Percentiles rank a stretch among this genome's conserved stretches.
Evolutionary conservation across 371 early-diverging fungal species (phyloP).

Genomic region (Apophysomyces trapeziformis): DNA sequence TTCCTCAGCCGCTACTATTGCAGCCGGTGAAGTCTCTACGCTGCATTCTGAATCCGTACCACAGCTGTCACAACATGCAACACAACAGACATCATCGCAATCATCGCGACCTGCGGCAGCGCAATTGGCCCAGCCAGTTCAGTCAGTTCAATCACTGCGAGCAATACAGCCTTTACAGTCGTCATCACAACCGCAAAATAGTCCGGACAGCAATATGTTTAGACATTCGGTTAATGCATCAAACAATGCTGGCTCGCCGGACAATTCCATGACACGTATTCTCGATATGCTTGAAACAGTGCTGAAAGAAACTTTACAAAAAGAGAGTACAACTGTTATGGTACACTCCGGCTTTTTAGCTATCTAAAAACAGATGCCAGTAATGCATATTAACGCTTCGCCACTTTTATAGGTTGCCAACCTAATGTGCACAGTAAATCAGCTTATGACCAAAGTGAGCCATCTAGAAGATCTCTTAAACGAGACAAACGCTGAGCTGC

Average conservation of each 20-base stretch:
- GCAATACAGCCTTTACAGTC: no score
- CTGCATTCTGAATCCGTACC: no score
- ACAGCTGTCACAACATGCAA: no score
- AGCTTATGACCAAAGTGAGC: not conserved
- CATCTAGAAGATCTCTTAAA: not conserved
- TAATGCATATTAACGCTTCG: not conserved
- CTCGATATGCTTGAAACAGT: not conserved
- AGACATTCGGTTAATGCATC: not conserved
- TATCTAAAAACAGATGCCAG: no score
- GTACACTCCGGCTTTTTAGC: not conserved
- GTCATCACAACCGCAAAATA: no score
- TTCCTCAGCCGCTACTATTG: not conserved
- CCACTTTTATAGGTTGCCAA: not conserved
- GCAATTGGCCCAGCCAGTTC: no score
- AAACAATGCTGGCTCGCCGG: not conserved
- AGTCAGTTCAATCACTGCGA: no score
- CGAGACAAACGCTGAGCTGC: not conserved
- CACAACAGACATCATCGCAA: no score
- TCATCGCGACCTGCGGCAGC: no score
- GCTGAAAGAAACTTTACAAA: not conserved
- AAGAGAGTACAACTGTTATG: not conserved
- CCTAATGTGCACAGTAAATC: not conserved
- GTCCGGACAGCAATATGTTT: no score
- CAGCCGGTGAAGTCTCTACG: no score
- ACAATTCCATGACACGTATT: not conserved